Evolutionary conservation across 495 filamentous ascomycete genomes (phyloP), one percentile per base, ranked within the genome.

Genomic region (Lentithecium fluviatile): DNA sequence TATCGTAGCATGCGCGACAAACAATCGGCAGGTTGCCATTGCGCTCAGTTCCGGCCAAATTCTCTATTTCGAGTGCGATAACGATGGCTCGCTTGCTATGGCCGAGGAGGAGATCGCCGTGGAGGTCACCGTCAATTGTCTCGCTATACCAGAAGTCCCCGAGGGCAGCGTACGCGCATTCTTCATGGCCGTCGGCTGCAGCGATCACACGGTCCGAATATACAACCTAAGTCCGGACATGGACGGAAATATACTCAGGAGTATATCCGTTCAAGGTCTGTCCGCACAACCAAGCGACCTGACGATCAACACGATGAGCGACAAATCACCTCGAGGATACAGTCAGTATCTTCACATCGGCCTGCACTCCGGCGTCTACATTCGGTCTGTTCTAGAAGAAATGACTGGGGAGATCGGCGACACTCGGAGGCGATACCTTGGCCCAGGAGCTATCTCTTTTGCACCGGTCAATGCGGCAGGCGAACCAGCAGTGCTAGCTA

Each of bases 41-140:
- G 94, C 93, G 15, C 76, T 99, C 36, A 96, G 91, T 68, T 96
- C 91, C 13, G 90, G 91, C 11, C 94, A 99, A 71, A 94, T 99
- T 55, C 89, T 94, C 19, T 97, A 97, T 69, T 99, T 99, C 64
- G 95, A 97, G 73, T 89, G 95, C 86, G 95, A 95, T 70, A 80
- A 83, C 1, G 92, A 97, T 75, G 92, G 91, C 10, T 85, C 86
- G 6, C 78, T 99, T 13, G 90, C 91, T 26, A 93, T 97, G 74
- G 95, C 96, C 62, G 91, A 97, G 52, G 93, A 97, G 63, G 91
- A 93, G 74, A 88, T 88, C 62, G 88, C 95, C 69, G 95, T 97
- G 90, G 90, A 87, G 52, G 91, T 90, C n/a, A 95, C 91, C 0
- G 90, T 99, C 19, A 97, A 91, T 15, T 93, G 88, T 49, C 78